Evolutionary conservation across 805 yeast genomes (phyloP).

Genomic region (Kluyveromyces nonfermentans): DNA sequence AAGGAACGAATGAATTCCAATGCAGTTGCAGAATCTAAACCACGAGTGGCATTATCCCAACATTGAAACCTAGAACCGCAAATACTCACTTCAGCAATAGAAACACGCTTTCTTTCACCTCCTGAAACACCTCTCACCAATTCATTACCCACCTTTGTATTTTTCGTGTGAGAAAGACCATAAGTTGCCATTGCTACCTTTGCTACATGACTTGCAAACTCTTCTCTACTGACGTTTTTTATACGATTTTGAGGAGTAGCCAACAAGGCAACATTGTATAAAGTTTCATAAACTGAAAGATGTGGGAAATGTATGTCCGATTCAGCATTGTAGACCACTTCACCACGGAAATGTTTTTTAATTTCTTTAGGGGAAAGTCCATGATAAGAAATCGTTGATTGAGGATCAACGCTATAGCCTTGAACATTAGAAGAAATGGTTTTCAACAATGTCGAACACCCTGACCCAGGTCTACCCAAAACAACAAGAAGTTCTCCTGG

Average conservation of each 20-base stretch:
- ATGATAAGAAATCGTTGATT: constrained; percentile 41
- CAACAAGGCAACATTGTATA: constrained; percentile 51
- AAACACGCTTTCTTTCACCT: constrained; percentile 80
- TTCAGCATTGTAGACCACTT: constrained; percentile 63
- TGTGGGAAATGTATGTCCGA: constrained; percentile 61
- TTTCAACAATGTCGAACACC: constrained; percentile 60
- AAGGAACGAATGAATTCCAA: constrained; percentile 61
- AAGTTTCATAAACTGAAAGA: constrained; percentile 56
- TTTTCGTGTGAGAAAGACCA: constrained; percentile 50
- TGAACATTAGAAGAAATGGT: constrained; percentile 50
- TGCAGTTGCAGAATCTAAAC: constrained; percentile 79
- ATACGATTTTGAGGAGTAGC: constrained; percentile 56
- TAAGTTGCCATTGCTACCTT: constrained; percentile 46
- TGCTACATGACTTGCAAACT: constrained; percentile 44
- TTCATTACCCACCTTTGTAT: constrained; percentile 55
- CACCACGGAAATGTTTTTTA: constrained; percentile 48
- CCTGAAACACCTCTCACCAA: constrained; percentile 69
- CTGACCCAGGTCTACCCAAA: constrained; percentile 71
- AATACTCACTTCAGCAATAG: constrained; percentile 68
- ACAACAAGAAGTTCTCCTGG: constrained; percentile 65
- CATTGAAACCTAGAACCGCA: constrained; percentile 55
- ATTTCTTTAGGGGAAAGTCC: constrained; percentile 48
- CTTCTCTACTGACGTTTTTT: constrained; percentile 48
- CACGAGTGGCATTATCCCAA: constrained; percentile 82
- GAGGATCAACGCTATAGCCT: constrained; percentile 43